Evolutionary conservation across 768 basidiomycete species (phyloP), one percentile per base, ranked within the genome.

Genomic region (Pulveroboletus frians): DNA sequence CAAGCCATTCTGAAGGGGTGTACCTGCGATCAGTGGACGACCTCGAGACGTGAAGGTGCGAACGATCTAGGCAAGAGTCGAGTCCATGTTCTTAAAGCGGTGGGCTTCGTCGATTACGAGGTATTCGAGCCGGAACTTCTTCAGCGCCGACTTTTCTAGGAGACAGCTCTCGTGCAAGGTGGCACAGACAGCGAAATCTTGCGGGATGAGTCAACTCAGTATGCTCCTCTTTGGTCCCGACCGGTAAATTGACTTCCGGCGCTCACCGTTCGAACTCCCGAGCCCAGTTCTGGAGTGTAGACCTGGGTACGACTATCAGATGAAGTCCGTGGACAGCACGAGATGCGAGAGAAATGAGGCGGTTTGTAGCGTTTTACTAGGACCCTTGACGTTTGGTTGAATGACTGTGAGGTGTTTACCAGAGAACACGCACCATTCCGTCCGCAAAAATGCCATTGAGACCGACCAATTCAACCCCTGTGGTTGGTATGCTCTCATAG

Each of bases 401-500:
- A 37, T 1, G 9, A 46, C 13, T n/a, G 14, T 15, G 9, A 32
- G 10, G 18, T 9, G 23, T 9, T 9, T 5, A 31, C 21, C 11
- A 23, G 9, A 37, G 60, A 29, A 50, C 17, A 57, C 68, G 13
- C 55, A 82, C 77, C 95, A 97, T 97, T 70, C 97, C 95, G 58
- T 99, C 95, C 0, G 95, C 94, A 7, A 98, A 80, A 50, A 98
- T 97, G 41, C 95, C 94, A 52, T 96, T 97, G 52, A 98, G 4
- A 93, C 84, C 92, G 97, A 88, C 94, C 94, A 95, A 64, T 95
- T 95, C 37, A 96, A 69, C 26, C 96, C 95, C 61, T 97, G 94
- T 1, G 97, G 71, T 66, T 98, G 96, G 65, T 99, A 99, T 18
- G 84, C 77, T 20, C 95, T 78, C 94, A 99, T 96, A 41, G 70